Base-by-base conservation (phyloP, 2,329 filamentous ascomycete genomes). In the Pseudovirgaria hyperparasitica region DNA sequence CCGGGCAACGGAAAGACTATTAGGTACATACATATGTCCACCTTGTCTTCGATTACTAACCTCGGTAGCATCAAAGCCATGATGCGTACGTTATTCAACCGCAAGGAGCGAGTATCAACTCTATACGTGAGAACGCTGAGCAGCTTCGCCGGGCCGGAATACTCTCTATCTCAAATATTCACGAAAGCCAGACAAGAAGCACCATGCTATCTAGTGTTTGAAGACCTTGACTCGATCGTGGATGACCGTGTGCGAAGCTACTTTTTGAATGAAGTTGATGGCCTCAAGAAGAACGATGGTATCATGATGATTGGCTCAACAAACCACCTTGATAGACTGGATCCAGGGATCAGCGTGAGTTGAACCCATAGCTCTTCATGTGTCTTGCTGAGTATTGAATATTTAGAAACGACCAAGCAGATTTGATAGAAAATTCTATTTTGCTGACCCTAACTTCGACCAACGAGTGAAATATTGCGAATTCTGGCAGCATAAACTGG, bases 221-320 rank as follows among this genome's bases (percentile, higher is more conserved):
- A 82, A 46, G 77, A 82, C 36, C 62, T 82, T 5, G 77, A 82
- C 45, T 72, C 67, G 6, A 64, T 81, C 18, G 66, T 82, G 23
- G 63, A 61, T 8, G 67, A 74, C 28, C 36, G 44, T 2, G 69
- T 76, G 9, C 62, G 76, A 16, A 72, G 65, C 27, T 81, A 78
- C 55, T 82, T 82, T 52, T 59, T 81, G 25, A 82, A 81, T 43
- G 74, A 81, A 48, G 69, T 81, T 3, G 76, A 82, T 35, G 76
- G 76, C 0, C 65, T 82, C 8, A 68, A 70, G 39, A 66, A 62
- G 35, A 82, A 82, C 36, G 71, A 81, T 36, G 76, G 76, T 8
- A 78, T 81, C 27, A 66, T 80, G 39, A 76, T 82, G 55, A 62
- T 78, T 16, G 72, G 69, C 16, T 72, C 65, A 28, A 78, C 74